phyloP scores from a whole-genome alignment of 371 early-diverging fungal genomes.

The Fennellomyces sp. region DNA sequence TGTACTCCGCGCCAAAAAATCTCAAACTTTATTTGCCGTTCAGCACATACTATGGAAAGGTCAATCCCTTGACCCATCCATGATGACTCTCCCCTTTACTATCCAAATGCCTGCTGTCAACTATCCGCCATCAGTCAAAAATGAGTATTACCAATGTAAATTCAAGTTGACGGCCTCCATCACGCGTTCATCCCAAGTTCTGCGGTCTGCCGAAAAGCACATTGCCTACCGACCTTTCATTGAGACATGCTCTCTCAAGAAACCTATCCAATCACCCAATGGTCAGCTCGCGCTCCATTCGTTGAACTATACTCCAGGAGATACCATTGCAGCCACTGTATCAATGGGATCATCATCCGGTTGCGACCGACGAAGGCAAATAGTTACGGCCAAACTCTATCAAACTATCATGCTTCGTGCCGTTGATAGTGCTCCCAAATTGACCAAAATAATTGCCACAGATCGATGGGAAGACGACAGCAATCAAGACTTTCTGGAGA shows the following conservation, averaged over 20 bases:
- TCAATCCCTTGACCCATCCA: conserved; percentile 15
- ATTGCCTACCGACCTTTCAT: conserved; percentile 39
- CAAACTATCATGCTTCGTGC: conserved; percentile 9
- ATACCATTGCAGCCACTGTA: conserved; percentile 15
- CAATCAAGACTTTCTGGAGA: neutral
- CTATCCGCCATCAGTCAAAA: conserved; percentile 36
- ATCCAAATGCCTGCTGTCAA: conserved; percentile 46
- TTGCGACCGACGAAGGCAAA: neutral
- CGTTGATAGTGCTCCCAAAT: neutral
- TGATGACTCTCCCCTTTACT: conserved; percentile 32
- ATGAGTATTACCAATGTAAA: conserved; percentile 26
- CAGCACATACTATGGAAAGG: conserved; percentile 40
- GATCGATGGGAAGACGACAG: neutral
- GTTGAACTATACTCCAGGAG: conserved; percentile 35
- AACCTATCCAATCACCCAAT: conserved; percentile 16
- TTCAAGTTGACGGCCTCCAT: conserved; percentile 34
- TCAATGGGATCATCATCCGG: neutral
- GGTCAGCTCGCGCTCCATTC: conserved; percentile 17
- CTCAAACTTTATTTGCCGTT: conserved; percentile 29
- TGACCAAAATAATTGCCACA: conserved; percentile 1
- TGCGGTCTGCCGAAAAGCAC: conserved; percentile 1
- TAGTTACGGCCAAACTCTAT: neutral
- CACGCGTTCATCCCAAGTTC: conserved; percentile 12
- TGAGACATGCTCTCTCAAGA: conserved; percentile 35
- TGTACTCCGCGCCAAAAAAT: neutral